Evolutionary conservation across 352 stramenopile species (phyloP).

Genomic region (Globisporangium orthogonon): DNA sequence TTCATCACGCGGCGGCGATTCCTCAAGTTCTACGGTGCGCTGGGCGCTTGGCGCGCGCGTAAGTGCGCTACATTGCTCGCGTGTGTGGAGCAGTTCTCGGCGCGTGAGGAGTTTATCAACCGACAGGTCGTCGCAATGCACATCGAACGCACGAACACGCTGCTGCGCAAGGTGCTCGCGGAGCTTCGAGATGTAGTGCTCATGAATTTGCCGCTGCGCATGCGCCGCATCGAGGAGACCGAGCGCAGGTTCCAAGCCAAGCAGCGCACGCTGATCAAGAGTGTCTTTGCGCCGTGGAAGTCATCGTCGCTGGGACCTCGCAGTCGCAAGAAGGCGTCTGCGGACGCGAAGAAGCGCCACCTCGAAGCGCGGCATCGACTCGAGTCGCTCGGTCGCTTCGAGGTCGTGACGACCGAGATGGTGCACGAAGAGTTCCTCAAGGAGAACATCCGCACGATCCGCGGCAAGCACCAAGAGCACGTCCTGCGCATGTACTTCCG

Average conservation of each 20-base stretch:
- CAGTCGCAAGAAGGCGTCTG: slow-evolving; percentile 43
- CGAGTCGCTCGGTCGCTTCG: slow-evolving; percentile 53
- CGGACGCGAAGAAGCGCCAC: slow-evolving; percentile 37
- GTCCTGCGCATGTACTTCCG: slow-evolving; percentile 47
- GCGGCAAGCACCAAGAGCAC: slow-evolving; percentile 20
- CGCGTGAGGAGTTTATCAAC: slow-evolving; percentile 58
- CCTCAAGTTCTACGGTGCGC: slow-evolving; percentile 26
- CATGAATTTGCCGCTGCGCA: slow-evolving; percentile 56
- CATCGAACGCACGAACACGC: slow-evolving; percentile 21
- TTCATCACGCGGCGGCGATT: slow-evolving; percentile 54
- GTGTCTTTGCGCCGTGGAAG: slow-evolving; percentile 52
- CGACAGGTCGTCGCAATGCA: slow-evolving; percentile 41
- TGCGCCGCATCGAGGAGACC: slow-evolving; percentile 43
- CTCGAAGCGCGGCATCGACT: slow-evolving; percentile 41
- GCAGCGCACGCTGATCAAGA: slow-evolving; percentile 26
- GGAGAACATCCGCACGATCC: slow-evolving; percentile 62
- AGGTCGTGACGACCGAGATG: slow-evolving; percentile 70
- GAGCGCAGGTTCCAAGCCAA: slow-evolving; percentile 40
- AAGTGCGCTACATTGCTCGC: slow-evolving; percentile 31
- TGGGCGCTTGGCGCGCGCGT: slow-evolving; percentile 47
- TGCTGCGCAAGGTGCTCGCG: slow-evolving; percentile 44
- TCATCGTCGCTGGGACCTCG: slow-evolving; percentile 40
- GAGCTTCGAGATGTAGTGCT: slow-evolving; percentile 66
- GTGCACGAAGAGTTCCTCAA: slow-evolving; percentile 75
- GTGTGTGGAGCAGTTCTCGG: slow-evolving; percentile 58